Conservation (phyloP, 1,139 yeast species). For the Taphrina wiesneri region DNA sequence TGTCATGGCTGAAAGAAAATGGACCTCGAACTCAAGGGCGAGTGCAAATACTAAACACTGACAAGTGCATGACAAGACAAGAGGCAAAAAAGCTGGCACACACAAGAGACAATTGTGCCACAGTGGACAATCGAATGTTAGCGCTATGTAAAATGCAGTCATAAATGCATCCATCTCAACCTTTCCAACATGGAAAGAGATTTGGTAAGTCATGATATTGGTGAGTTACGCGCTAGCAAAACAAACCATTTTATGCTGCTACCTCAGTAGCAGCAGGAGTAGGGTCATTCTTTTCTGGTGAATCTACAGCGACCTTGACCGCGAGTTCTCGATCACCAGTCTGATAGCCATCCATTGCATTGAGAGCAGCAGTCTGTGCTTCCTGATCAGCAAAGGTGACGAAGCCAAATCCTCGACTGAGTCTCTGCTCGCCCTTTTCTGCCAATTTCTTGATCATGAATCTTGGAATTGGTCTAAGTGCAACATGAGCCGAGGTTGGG, state of each 20-base stretch:
- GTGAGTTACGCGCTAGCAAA: neutral
- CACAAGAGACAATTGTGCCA: neutral
- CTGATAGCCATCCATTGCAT: conserved; percentile 48
- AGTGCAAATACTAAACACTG: neutral
- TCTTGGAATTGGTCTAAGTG: conserved; percentile 47
- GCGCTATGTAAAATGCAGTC: conserved; percentile 8
- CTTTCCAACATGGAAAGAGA: neutral
- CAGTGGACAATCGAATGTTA: neutral
- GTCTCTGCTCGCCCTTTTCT: conserved; percentile 43
- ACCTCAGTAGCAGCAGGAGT: neutral
- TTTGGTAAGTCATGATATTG: conserved; percentile 7
- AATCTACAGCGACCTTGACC: conserved; percentile 36
- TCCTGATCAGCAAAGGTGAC: conserved; percentile 55
- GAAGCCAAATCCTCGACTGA: conserved; percentile 55
- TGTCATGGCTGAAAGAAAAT: too few species aligned
- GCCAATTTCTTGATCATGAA: conserved; percentile 50
- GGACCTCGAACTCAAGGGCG: too few species aligned
- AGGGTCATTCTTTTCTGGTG: conserved; percentile 15
- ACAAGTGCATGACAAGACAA: neutral
- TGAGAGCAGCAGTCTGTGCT: conserved; percentile 52
- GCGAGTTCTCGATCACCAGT: conserved; percentile 41
- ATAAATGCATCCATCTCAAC: neutral
- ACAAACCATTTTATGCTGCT: neutral
- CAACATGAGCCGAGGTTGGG: conserved; percentile 44
- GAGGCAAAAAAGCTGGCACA: neutral